Percentiles rank a stretch among this genome's conserved stretches.
These are phyloP conservation scores for Salix purpurea DNA, from an alignment of 345 rosid genomes.

Conservation along the genomic window DNA sequence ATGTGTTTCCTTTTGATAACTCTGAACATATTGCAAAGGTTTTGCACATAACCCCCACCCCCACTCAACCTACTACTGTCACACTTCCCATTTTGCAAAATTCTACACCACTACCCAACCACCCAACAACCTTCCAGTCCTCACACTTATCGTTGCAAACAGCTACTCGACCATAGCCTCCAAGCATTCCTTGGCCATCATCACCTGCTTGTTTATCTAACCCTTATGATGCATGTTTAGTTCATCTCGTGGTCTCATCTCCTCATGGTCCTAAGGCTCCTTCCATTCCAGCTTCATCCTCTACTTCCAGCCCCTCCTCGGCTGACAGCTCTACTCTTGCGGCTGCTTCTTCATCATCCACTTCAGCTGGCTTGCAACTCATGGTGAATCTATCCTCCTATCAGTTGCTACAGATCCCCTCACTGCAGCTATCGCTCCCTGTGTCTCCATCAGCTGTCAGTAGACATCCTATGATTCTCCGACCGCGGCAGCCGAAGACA, in stretches of 20 bases:
- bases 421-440: accelerated
- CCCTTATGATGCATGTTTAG: not conserved
- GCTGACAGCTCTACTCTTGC: accelerated
- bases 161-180: accelerated
- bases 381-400: not conserved
- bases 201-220: not conserved
- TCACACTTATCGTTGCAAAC: accelerated
- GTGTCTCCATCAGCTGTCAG: accelerated
- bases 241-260: too few species aligned
- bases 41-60: not conserved
- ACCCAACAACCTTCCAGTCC: accelerated
- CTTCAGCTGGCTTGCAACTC: accelerated
- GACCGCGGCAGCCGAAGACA: too few species aligned
- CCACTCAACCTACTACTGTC: too few species aligned
- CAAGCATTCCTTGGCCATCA: not conserved
- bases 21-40: not conserved
- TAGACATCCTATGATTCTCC: too few species aligned
- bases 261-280: too few species aligned
- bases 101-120: not conserved
- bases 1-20: not conserved
- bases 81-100: accelerated
- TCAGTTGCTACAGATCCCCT: accelerated
- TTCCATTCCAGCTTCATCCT: too few species aligned
- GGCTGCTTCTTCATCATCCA: too few species aligned
- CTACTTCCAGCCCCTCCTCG: too few species aligned